Conservation (phyloP, 2,329 filamentous ascomycete genomes). For the Colletotrichum coccodes region DNA sequence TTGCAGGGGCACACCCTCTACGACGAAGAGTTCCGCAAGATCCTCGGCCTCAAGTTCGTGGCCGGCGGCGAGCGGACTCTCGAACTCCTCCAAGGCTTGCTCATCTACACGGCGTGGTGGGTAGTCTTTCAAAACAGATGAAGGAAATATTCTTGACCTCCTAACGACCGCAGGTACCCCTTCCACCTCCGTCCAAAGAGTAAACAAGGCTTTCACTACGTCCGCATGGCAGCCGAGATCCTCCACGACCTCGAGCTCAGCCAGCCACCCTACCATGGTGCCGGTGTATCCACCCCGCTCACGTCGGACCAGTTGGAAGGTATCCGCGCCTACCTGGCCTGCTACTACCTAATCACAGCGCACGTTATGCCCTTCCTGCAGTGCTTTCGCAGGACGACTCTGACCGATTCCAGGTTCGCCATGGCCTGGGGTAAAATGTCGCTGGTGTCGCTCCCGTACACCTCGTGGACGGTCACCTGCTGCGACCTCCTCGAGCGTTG, state of each 20-base stretch:
- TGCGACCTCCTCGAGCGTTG: conserved; percentile 53
- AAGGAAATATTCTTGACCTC: too few species aligned
- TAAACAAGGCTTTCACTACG: conserved; percentile 59
- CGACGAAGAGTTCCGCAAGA: conserved; percentile 67
- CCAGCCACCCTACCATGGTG: conserved; percentile 44
- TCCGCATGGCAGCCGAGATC: conserved; percentile 62
- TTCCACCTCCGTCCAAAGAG: conserved; percentile 64
- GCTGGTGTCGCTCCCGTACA: conserved; percentile 45
- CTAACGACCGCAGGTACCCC: conserved; percentile 56
- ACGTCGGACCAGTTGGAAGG: conserved; percentile 48
- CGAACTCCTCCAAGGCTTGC: conserved; percentile 65
- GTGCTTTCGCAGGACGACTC: conserved; percentile 27
- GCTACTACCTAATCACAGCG: conserved; percentile 55
- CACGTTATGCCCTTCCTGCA: conserved; percentile 40
- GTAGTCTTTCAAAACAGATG: too few species aligned
- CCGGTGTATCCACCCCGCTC: conserved; percentile 34
- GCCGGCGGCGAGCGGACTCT: conserved; percentile 66
- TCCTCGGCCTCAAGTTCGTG: conserved; percentile 66
- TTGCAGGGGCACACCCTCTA: conserved; percentile 63
- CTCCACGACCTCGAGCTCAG: conserved; percentile 61
- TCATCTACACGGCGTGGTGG: conserved; percentile 69
- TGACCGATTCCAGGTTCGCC: conserved; percentile 44
- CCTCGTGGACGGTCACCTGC: conserved; percentile 55
- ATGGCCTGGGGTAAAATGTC: conserved; percentile 50
- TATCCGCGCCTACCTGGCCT: conserved; percentile 57